A percentile compares a stretch with the other conserved stretches of the same genome.
Evolutionary conservation across 2,329 filamentous ascomycete genomes (phyloP).

Genomic region (Hypoxylon sp.): DNA sequence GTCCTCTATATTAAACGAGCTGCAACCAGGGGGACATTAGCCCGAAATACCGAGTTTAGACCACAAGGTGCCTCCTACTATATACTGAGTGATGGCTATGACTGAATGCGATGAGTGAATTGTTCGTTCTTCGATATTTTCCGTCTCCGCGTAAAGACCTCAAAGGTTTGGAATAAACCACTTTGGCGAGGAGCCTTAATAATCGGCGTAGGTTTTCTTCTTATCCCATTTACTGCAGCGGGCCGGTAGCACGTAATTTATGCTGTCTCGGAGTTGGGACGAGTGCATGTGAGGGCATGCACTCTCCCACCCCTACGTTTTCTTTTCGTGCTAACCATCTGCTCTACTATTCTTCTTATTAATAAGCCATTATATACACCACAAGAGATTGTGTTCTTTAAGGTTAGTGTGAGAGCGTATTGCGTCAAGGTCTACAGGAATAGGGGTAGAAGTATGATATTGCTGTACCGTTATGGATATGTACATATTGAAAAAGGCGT

Average conservation of each 20-base stretch:
- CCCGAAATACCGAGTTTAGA: no score
- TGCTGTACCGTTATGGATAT: no score
- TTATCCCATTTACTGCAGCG: background rate
- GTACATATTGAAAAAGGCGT: no score
- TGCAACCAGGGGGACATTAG: background rate
- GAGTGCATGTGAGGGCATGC: background rate
- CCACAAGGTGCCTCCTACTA: no score
- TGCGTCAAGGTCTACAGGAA: no score
- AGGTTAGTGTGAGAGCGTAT: background rate
- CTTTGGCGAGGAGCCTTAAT: background rate
- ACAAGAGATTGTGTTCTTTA: background rate
- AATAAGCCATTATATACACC: background rate
- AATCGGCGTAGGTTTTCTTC: background rate
- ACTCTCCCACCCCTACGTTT: constrained; percentile 11
- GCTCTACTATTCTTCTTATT: background rate
- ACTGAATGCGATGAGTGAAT: background rate
- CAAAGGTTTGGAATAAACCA: background rate
- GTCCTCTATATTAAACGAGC: background rate
- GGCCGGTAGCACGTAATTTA: background rate
- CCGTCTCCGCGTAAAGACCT: background rate
- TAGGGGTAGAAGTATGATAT: no score
- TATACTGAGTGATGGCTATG: no score
- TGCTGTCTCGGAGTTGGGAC: background rate
- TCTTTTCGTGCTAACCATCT: no score
- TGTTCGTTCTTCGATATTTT: background rate